These are phyloP conservation scores for Pugionium cornutum DNA, from an alignment of 345 rosid species.

Conservation along the genomic window DNA sequence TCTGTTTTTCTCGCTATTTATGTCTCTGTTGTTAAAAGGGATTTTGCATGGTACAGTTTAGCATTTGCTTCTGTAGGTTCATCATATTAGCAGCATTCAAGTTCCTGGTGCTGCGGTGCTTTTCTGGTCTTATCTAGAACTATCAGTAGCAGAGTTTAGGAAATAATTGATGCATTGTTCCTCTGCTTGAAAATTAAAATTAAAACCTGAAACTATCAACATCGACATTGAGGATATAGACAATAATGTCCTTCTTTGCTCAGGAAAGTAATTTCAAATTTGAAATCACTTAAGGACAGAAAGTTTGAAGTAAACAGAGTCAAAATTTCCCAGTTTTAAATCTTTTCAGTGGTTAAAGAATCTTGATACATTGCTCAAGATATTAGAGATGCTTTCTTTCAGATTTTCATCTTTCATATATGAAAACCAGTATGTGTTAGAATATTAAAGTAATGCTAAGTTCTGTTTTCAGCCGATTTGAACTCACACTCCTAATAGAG, in stretches of 20 bases:
- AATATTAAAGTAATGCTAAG: neutral
- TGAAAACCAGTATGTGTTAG: neutral
- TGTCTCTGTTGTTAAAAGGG: constrained; percentile 10
- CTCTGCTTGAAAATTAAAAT: neutral
- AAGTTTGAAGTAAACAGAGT: neutral
- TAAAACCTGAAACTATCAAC: neutral
- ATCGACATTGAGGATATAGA: neutral
- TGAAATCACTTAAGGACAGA: neutral
- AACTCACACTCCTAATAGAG: neutral
- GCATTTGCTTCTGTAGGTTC: constrained; percentile 9
- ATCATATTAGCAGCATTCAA: constrained; percentile 14
- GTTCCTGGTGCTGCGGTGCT: neutral
- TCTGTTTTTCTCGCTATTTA: neutral
- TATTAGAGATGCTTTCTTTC: neutral
- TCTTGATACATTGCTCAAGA: constrained; percentile 1
- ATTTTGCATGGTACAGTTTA: neutral
- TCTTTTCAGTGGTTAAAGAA: neutral
- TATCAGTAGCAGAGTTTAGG: constrained; percentile 5
- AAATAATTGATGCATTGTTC: constrained; percentile 12
- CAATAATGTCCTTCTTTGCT: neutral
- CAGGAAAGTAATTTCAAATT: neutral
- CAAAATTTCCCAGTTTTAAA: neutral
- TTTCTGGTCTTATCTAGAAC: neutral
- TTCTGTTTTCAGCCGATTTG: neutral
- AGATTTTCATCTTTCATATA: no score